Percentiles rank a stretch among this genome's conserved stretches.
These are phyloP conservation scores for Daedalea quercina DNA, from an alignment of 768 basidiomycete species.

Conservation along the genomic window DNA sequence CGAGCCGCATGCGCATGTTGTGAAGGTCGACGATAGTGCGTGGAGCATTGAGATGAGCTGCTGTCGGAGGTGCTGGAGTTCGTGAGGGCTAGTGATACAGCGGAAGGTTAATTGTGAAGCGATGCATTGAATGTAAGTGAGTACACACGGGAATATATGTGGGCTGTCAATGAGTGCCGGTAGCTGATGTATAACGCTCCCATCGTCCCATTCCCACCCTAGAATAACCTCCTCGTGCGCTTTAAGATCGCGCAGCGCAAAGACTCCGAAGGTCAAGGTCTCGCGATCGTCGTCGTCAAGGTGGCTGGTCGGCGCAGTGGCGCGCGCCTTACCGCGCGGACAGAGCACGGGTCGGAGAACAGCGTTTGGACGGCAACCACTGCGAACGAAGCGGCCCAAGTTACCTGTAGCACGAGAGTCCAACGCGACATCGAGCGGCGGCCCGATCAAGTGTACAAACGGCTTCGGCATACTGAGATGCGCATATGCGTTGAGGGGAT, in stretches of 20 bases:
- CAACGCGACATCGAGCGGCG: constrained; percentile 71
- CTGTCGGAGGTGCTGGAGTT: constrained; percentile 46
- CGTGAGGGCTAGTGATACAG: constrained; percentile 23
- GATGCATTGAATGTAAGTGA: constrained; percentile 5
- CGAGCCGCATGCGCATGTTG: constrained; percentile 68
- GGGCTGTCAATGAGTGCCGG: constrained; percentile 61
- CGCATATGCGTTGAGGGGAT: constrained; percentile 84
- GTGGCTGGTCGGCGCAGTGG: constrained; percentile 4
- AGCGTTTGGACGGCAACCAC: constrained; percentile 48
- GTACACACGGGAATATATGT: constrained; percentile 44
- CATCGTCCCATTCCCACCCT: constrained; percentile 97
- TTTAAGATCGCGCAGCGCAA: constrained; percentile 68
- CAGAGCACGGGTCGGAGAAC: constrained; percentile 40
- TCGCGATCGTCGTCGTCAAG: constrained; percentile 17
- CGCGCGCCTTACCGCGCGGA: constrained; percentile 14
- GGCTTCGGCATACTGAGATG: constrained; percentile 80
- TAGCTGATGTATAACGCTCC: constrained; percentile 72
- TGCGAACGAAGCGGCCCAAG: constrained; percentile 54
- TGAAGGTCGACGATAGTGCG: constrained; percentile 62
- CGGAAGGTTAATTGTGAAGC: not conserved
- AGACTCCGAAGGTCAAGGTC: constrained; percentile 68
- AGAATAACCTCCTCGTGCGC: constrained; percentile 82
- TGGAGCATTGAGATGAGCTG: constrained; percentile 70
- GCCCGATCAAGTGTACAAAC: constrained; percentile 72
- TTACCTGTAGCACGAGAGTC: constrained; percentile 72